phyloP scores from a whole-genome alignment of 495 filamentous ascomycete genomes.

The Pyronema domesticum region DNA sequence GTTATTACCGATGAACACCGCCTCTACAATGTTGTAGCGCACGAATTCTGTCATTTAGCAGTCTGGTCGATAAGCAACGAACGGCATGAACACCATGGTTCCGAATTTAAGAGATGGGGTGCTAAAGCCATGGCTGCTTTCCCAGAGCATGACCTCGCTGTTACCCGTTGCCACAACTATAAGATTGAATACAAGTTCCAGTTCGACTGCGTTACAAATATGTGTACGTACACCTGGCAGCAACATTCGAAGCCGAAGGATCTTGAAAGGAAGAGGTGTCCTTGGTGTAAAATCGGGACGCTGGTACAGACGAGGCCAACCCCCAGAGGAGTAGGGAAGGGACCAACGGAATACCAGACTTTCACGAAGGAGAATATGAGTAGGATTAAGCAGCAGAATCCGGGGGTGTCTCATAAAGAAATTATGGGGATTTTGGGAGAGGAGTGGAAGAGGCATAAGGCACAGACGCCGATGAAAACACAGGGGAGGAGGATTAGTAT shows the following conservation, averaged over 20 bases:
- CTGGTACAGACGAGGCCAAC: slow-evolving; percentile 66
- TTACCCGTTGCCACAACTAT: slow-evolving; percentile 78
- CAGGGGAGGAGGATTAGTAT: not conserved
- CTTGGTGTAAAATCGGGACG: slow-evolving; percentile 39
- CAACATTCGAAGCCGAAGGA: slow-evolving; percentile 75
- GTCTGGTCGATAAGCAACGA: slow-evolving; percentile 64
- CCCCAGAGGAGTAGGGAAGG: slow-evolving; percentile 34
- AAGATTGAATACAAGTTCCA: slow-evolving; percentile 77
- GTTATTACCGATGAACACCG: slow-evolving; percentile 63
- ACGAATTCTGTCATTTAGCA: slow-evolving; percentile 89
- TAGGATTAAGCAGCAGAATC: slow-evolving; percentile 35
- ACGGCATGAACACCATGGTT: slow-evolving; percentile 56
- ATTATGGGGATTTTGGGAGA: slow-evolving; percentile 39
- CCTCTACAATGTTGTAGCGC: slow-evolving; percentile 69
- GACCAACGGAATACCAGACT: slow-evolving; percentile 40
- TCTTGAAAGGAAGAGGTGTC: slow-evolving; percentile 44
- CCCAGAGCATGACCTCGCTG: slow-evolving; percentile 39
- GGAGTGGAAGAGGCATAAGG: not conserved
- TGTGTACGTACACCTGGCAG: slow-evolving; percentile 48
- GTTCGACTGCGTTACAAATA: slow-evolving; percentile 49
- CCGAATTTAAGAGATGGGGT: slow-evolving; percentile 63
- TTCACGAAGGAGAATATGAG: slow-evolving; percentile 51
- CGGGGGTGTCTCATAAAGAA: slow-evolving; percentile 38
- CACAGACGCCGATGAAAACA: not conserved
- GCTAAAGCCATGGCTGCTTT: slow-evolving; percentile 26